Evolutionary conservation across 169 alveolate genomes (phyloP).

Genomic region (Cryptosporidium meleagridis): DNA sequence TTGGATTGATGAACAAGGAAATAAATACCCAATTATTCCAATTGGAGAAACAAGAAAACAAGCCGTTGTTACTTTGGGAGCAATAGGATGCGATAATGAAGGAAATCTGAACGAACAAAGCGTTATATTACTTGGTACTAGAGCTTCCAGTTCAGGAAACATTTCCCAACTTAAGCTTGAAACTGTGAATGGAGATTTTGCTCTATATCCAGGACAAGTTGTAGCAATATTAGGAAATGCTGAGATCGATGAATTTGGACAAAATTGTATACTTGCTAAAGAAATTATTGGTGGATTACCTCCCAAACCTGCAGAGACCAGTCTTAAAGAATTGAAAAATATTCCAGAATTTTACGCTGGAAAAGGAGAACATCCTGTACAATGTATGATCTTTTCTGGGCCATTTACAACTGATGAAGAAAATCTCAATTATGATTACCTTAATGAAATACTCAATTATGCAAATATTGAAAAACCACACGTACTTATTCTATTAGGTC

Average conservation of each 20-base stretch:
- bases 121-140: slow-evolving; percentile 36
- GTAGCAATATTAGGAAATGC: slow-evolving; percentile 64
- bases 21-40: slow-evolving; percentile 55
- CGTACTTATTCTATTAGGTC: slow-evolving; percentile 44
- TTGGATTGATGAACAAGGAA: slow-evolving; percentile 64
- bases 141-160: slow-evolving; percentile 47
- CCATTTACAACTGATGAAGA: slow-evolving; percentile 22
- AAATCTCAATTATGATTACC: slow-evolving; percentile 24
- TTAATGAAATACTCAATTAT: slow-evolving; percentile 10
- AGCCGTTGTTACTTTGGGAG: slow-evolving; percentile 32
- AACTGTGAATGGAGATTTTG: slow-evolving; percentile 6
- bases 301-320: slow-evolving; percentile 6
- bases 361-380: slow-evolving; percentile 57
- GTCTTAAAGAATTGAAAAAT: slow-evolving; percentile 2
- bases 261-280: slow-evolving; percentile 43
- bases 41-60: slow-evolving; percentile 67
- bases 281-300: slow-evolving; percentile 73
- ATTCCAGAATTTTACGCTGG: slow-evolving; percentile 8
- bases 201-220: slow-evolving; percentile 65
- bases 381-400: slow-evolving; percentile 59
- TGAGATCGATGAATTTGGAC: slow-evolving; percentile 48
- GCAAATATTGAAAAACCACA: slow-evolving; percentile 59
- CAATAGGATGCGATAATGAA: slow-evolving; percentile 67
- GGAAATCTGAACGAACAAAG: slow-evolving; percentile 58
- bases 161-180: slow-evolving; percentile 9